Conservation (phyloP, 805 yeast species). For the Yarrowia sp. region DNA sequence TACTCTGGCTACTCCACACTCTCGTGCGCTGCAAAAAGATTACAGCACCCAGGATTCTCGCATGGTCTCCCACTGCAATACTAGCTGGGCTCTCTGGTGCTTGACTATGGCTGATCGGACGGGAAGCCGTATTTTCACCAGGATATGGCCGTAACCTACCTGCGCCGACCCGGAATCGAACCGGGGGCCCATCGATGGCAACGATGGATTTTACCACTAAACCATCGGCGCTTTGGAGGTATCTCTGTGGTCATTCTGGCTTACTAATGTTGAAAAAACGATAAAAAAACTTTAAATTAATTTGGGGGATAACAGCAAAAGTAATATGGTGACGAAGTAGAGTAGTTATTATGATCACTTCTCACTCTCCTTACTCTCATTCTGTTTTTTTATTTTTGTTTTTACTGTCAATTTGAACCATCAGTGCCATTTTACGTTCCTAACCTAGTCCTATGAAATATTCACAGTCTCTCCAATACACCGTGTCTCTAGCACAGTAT, state of each 20-base stretch:
- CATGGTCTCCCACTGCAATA: conserved; percentile 23
- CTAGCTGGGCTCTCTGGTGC: conserved; percentile 24
- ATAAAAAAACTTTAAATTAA: background rate
- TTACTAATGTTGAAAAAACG: background rate
- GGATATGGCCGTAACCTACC: conserved; percentile 17
- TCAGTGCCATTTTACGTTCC: too few species aligned
- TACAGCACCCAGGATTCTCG: conserved; percentile 24
- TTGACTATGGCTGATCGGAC: conserved; percentile 23
- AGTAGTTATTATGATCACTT: too few species aligned
- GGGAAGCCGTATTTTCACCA: conserved; percentile 25
- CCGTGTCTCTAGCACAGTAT: too few species aligned
- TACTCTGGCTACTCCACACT: background rate
- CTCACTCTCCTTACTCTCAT: too few species aligned
- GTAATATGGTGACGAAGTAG: too few species aligned
- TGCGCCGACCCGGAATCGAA: conserved; percentile 20
- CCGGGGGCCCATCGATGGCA: conserved; percentile 21
- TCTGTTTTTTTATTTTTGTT: too few species aligned
- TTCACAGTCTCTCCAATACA: too few species aligned
- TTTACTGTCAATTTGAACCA: too few species aligned
- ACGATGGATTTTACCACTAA: conserved; percentile 14
- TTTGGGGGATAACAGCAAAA: background rate
- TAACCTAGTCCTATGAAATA: too few species aligned
- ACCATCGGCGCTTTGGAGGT: conserved; percentile 17
- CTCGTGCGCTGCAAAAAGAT: background rate
- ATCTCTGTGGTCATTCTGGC: background rate